Percentiles rank a stretch among this genome's conserved stretches.
phyloP scores from a whole-genome alignment of 1,284 basidiomycete species.

The Microbotryum lychnidis-dioicae region DNA sequence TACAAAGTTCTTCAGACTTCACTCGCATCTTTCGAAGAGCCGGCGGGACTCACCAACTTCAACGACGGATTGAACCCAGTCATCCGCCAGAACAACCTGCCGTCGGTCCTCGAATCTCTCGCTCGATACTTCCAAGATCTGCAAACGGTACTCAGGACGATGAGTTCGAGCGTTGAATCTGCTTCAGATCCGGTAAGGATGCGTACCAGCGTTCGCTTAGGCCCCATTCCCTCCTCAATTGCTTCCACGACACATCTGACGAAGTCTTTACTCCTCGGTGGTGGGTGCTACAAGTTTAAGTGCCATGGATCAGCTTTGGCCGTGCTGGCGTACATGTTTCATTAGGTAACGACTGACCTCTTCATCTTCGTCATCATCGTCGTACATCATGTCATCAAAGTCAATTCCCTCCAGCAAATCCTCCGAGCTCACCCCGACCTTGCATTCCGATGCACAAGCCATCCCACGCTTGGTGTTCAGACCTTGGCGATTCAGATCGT shows the following conservation, averaged over 20 bases:
- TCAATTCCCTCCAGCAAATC: constrained; percentile 22
- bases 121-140: constrained; percentile 22
- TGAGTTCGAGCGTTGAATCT: neutral
- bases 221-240: neutral
- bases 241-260: too few species aligned
- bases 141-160: constrained; percentile 1
- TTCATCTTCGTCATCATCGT: neutral
- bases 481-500: too few species aligned
- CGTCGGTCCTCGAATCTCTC: constrained; percentile 9
- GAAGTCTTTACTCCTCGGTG: too few species aligned
- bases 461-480: too few species aligned
- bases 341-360: neutral
- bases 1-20: neutral
- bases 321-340: neutral
- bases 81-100: constrained; percentile 25
- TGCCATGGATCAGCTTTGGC: too few species aligned
- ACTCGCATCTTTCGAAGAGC: neutral
- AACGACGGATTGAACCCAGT: constrained; percentile 28
- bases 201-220: constrained; percentile 3
- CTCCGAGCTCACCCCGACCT: neutral
- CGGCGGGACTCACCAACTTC: constrained; percentile 10
- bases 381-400: constrained; percentile 21
- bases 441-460: too few species aligned
- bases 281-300: too few species aligned
- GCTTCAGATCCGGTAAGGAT: neutral